A percentile compares a stretch with the other conserved stretches of the same genome.
These are phyloP conservation scores for Saccharomyces pastorianus DNA, from an alignment of 1,139 yeast species.

Conservation along the genomic window DNA sequence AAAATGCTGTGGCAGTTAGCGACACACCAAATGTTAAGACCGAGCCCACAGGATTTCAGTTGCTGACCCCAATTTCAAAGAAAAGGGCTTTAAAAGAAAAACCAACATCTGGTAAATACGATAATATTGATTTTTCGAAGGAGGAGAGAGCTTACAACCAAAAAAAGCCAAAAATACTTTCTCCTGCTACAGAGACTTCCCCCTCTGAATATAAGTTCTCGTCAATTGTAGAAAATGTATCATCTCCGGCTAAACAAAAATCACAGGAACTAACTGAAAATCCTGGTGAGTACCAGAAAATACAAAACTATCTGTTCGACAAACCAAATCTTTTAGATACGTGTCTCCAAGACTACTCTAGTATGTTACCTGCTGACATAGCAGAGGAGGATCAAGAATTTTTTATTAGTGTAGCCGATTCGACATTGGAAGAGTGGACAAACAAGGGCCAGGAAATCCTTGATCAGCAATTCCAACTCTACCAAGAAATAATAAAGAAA, in stretches of 20 bases:
- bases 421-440: slow-evolving; percentile 35
- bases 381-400: slow-evolving; percentile 19
- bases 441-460: slow-evolving; percentile 30
- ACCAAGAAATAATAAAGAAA: slow-evolving; percentile 31
- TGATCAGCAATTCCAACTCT: slow-evolving; percentile 19
- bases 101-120: neutral
- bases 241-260: neutral
- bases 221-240: neutral
- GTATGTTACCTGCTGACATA: slow-evolving; percentile 7
- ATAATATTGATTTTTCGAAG: neutral
- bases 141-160: neutral
- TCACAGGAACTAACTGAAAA: slow-evolving; percentile 2
- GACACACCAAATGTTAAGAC: neutral
- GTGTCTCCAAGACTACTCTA: slow-evolving; percentile 7
- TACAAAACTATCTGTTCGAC: slow-evolving; percentile 4
- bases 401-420: slow-evolving; percentile 26
- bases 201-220: neutral
- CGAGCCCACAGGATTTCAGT: neutral
- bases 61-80: neutral
- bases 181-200: neutral
- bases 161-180: neutral
- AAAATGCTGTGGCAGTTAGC: neutral
- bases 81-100: neutral
- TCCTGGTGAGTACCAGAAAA: slow-evolving; percentile 9
- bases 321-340: slow-evolving; percentile 3